A percentile compares a stretch with the other conserved stretches of the same genome.
Conservation (phyloP, 2,329 filamentous ascomycete genomes). For the Aspergillus fumigatus region DNA sequence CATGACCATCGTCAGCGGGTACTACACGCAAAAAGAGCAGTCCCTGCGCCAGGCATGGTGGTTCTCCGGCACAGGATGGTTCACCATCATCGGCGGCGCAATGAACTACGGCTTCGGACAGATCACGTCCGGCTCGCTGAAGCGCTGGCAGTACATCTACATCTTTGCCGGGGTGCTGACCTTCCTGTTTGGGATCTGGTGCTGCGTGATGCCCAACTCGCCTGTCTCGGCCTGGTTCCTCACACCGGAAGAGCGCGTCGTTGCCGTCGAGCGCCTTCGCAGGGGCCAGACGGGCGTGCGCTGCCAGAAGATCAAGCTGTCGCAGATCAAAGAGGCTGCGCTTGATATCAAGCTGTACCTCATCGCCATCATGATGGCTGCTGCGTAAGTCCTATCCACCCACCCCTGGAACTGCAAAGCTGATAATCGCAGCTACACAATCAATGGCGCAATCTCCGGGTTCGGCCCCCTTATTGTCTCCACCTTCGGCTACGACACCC, state of each 20-base stretch:
- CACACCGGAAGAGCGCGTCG: slow-evolving; percentile 56
- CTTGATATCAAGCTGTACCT: slow-evolving; percentile 61
- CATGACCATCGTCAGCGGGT: slow-evolving; percentile 59
- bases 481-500: slow-evolving; percentile 62
- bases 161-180: slow-evolving; percentile 61
- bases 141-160: slow-evolving; percentile 68
- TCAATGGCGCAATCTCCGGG: slow-evolving; percentile 66
- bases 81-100: slow-evolving; percentile 59
- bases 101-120: slow-evolving; percentile 67
- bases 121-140: slow-evolving; percentile 51
- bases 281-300: slow-evolving; percentile 60
- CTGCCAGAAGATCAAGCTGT: slow-evolving; percentile 56
- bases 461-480: slow-evolving; percentile 69
- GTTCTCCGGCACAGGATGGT: slow-evolving; percentile 56
- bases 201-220: slow-evolving; percentile 62
- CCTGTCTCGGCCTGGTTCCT: slow-evolving; percentile 67
- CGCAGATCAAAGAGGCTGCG: slow-evolving; percentile 56
- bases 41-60: slow-evolving; percentile 62
- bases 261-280: slow-evolving; percentile 60
- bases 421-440: slow-evolving; percentile 51
- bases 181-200: slow-evolving; percentile 60
- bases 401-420: no score
- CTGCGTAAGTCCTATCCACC: no score
- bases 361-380: slow-evolving; percentile 63
- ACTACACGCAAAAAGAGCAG: slow-evolving; percentile 64